Conservation (phyloP, 1,284 basidiomycete species). For the Fomes fomentarius region DNA sequence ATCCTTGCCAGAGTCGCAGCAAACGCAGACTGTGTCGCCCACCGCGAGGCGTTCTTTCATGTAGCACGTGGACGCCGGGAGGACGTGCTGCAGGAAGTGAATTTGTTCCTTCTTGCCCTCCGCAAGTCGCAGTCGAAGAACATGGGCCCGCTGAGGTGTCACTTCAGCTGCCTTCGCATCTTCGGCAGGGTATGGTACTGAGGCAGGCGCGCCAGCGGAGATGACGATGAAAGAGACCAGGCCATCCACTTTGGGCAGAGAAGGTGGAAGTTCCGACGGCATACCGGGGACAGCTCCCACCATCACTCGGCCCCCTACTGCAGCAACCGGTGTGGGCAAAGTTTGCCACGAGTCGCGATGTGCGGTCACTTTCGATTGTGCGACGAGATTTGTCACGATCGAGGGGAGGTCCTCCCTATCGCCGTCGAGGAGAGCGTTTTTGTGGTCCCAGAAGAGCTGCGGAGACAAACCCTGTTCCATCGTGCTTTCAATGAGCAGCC, state of each 20-base stretch:
- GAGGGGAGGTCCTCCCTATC: slow-evolving; percentile 50
- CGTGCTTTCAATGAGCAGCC: not conserved
- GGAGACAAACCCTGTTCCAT: slow-evolving; percentile 71
- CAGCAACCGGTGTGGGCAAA: slow-evolving; percentile 29
- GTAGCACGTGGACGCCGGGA: slow-evolving; percentile 56
- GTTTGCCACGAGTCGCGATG: slow-evolving; percentile 18
- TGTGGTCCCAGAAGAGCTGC: slow-evolving; percentile 69
- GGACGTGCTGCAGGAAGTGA: slow-evolving; percentile 49
- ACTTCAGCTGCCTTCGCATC: not conserved
- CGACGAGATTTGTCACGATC: slow-evolving; percentile 51
- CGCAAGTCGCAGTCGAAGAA: slow-evolving; percentile 38
- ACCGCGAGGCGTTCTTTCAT: slow-evolving; percentile 42
- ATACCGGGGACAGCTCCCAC: slow-evolving; percentile 30
- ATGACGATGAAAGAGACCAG: slow-evolving; percentile 28
- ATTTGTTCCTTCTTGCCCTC: slow-evolving; percentile 58
- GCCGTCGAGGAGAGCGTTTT: slow-evolving; percentile 48
- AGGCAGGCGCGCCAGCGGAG: slow-evolving; percentile 6
- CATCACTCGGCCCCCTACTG: slow-evolving; percentile 28
- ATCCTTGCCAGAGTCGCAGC: slow-evolving; percentile 62
- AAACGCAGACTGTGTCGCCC: slow-evolving; percentile 49
- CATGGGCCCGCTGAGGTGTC: not conserved
- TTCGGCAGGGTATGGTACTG: not conserved
- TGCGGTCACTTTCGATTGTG: not conserved
- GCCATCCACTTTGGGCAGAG: slow-evolving; percentile 3
- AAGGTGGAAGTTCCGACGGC: slow-evolving; percentile 22